A percentile compares a stretch with the other conserved stretches of the same genome.
Evolutionary conservation across 176 grass and related monocot species (phyloP).

Genomic region (Puya raimondii): DNA sequence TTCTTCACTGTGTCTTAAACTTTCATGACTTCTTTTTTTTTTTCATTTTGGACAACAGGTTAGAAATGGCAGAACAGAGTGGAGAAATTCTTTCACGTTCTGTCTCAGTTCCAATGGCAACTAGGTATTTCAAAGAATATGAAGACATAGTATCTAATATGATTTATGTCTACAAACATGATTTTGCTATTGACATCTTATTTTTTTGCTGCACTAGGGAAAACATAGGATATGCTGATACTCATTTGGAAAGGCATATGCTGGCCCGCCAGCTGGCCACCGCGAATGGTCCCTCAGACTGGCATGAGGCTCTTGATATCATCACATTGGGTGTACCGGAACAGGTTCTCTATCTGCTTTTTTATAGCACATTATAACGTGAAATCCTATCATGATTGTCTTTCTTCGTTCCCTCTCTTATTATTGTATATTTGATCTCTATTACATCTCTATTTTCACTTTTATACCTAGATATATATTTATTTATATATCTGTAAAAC

Average conservation of each 20-base stretch:
- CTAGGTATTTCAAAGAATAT: constrained; percentile 37
- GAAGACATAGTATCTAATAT: not conserved
- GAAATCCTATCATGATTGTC: not conserved
- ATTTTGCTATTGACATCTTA: not conserved
- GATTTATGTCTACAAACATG: not conserved
- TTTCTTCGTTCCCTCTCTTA: constrained; percentile 6
- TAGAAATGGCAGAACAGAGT: constrained; percentile 72
- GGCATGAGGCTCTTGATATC: constrained; percentile 97
- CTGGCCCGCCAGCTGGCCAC: constrained; percentile 45
- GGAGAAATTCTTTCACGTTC: constrained; percentile 59
- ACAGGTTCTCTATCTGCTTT: constrained; percentile 44
- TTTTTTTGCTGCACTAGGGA: constrained; percentile 41
- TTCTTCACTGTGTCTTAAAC: not conserved
- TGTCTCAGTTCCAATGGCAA: constrained; percentile 48
- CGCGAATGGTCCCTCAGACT: constrained; percentile 61
- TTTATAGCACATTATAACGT: not conserved
- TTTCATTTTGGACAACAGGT: constrained; percentile 33
- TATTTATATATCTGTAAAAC: not conserved
- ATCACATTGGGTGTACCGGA: constrained; percentile 77
- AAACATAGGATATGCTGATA: constrained; percentile 52
- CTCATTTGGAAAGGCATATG: constrained; percentile 57
- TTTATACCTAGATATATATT: not conserved
- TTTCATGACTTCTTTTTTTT: not conserved
- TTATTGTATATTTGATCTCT: not conserved
- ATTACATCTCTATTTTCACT: not conserved